phyloP scores from a whole-genome alignment of 2,329 filamentous ascomycete genomes.

The Penicillium sp. region DNA sequence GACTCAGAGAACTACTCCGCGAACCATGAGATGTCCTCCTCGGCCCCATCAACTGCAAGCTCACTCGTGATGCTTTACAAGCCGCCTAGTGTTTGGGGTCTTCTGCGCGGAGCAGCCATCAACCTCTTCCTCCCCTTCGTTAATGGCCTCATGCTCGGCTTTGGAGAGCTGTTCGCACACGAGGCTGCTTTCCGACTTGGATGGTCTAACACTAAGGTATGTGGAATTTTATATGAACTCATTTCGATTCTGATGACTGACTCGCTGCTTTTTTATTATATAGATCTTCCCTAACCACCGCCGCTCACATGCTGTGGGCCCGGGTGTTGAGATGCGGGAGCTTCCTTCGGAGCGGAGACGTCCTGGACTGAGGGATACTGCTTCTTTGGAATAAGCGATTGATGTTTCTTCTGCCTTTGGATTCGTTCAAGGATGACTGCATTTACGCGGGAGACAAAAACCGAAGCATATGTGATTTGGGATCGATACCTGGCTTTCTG shows the following conservation, averaged over 20 bases:
- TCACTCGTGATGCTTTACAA: slow-evolving; percentile 66
- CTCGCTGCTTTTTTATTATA: neutral
- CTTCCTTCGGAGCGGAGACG: slow-evolving; percentile 57
- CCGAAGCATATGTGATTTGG: slow-evolving; percentile 21
- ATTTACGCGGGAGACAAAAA: slow-evolving; percentile 23
- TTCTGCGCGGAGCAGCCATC: slow-evolving; percentile 86
- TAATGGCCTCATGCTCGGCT: slow-evolving; percentile 97
- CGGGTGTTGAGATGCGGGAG: slow-evolving; percentile 77
- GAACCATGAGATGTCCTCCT: slow-evolving; percentile 39
- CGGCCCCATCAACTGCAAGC: slow-evolving; percentile 37
- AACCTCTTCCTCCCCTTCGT: slow-evolving; percentile 94
- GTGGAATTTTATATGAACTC: slow-evolving; percentile 22
- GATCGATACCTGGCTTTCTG: slow-evolving; percentile 19
- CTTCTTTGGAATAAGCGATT: slow-evolving; percentile 62
- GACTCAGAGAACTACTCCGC: slow-evolving; percentile 51
- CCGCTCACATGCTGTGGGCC: slow-evolving; percentile 67
- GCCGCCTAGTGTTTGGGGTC: slow-evolving; percentile 80
- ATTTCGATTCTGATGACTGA: neutral
- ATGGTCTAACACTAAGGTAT: slow-evolving; percentile 91
- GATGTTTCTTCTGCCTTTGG: slow-evolving; percentile 7
- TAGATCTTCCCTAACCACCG: slow-evolving; percentile 63
- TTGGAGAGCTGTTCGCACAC: slow-evolving; percentile 94
- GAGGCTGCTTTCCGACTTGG: slow-evolving; percentile 90
- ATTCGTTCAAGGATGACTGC: slow-evolving; percentile 8
- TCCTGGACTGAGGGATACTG: slow-evolving; percentile 63